Evolutionary conservation across 2,329 filamentous ascomycete genomes (phyloP), one percentile per base, ranked within the genome.

Genomic region (Colletotrichum theobromicola): DNA sequence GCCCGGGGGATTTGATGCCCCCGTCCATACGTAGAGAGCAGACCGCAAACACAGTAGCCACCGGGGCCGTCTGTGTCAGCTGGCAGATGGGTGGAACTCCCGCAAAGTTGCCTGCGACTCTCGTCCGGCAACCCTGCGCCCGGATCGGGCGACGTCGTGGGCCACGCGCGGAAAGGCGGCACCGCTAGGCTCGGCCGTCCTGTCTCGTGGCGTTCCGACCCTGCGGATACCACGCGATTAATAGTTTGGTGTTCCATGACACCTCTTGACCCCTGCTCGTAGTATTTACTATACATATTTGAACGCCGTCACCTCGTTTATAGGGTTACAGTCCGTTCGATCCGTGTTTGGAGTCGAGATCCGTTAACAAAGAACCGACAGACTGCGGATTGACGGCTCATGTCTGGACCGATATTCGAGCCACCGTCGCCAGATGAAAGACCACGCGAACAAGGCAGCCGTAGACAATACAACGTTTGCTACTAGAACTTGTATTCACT

Each of bases 81-180:
- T 74, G 62, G 68, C 72, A 37, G 57, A 67, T 28, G 68, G 61
- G n/a, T n/a, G n/a, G 28, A 18, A 46, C 67, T 64, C 18, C 42
- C 35, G 58, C 61, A 37, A 69, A n/a, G 26, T 67, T 67, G 66
- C 60, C 50, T 64, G 42, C 67, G 55, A 37, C 57, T 50, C 26
- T 55, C 32, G 61, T 32, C 57, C 42, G 69, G 62, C 62, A 67
- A 67, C 34, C 66, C 34, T 60, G 63, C 68, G 62, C 72, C 69
- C 68, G 62, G 57, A 53, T 72, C 68, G 72, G 72, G 72, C 68
- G 68, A 72, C 57, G 62, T 67, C 68, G 72, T 74, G 72, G 72
- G 68, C 24, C 72, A 57, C 24, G 42, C 34, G 46, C 68, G 72
- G 68, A 72, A 72, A 46, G 69, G 16, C 68, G 72, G 72, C 72